These are phyloP conservation scores for Kwoniella botswanensis DNA, from an alignment of 768 basidiomycete species.

Conservation along the genomic window DNA sequence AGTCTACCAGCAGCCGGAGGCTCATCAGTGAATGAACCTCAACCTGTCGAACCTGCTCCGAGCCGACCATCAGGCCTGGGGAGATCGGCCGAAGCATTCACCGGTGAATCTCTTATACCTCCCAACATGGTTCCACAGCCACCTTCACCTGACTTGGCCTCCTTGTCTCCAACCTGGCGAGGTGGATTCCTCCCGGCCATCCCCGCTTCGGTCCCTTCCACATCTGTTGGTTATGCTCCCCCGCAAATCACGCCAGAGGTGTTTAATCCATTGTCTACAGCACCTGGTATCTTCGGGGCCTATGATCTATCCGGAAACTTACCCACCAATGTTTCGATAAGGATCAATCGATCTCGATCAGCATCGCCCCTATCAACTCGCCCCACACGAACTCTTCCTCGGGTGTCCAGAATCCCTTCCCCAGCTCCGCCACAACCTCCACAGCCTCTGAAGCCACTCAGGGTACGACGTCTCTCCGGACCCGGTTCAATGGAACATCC, in stretches of 20 bases:
- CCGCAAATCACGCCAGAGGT: too few relatives aligned
- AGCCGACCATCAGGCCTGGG: neutral
- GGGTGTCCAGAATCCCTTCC: neutral
- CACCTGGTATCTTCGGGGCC: neutral
- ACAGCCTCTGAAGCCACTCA: neutral
- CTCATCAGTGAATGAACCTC: too few relatives aligned
- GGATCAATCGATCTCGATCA: neutral
- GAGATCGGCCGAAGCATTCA: neutral
- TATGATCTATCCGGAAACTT: neutral
- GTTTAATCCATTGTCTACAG: too few relatives aligned
- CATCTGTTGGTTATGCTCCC: too few relatives aligned
- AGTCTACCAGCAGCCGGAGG: too few relatives aligned
- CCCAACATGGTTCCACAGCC: neutral
- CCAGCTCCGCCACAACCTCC: neutral
- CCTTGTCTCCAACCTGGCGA: neutral
- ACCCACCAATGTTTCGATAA: too few relatives aligned
- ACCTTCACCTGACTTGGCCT: neutral
- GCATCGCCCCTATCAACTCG: neutral
- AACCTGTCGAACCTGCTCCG: too few relatives aligned
- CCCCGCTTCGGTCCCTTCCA: too few relatives aligned
- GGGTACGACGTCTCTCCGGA: neutral
- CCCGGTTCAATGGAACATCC: neutral
- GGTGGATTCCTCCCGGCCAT: neutral
- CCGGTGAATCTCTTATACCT: neutral
- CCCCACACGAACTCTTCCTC: too few relatives aligned